Conservation (phyloP, 1,139 yeast species). For the Candida mesenterica region DNA sequence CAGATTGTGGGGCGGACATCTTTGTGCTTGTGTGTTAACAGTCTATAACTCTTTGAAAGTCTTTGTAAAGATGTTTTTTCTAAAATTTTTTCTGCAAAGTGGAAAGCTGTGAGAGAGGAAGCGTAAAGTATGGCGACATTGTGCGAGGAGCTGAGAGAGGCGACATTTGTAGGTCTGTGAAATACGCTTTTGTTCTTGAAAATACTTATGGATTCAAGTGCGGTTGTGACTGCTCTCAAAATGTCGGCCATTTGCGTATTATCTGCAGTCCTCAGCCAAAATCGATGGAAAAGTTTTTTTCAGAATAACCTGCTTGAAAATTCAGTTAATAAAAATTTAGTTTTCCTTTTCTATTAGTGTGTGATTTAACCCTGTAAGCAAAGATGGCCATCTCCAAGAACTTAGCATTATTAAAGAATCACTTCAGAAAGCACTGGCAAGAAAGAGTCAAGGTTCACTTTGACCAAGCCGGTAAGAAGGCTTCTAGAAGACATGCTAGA, state of each 20-base stretch:
- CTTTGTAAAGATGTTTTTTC: slow-evolving; percentile 9
- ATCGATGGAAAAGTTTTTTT: slow-evolving; percentile 9
- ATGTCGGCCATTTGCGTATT: too few species aligned
- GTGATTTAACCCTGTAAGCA: slow-evolving; percentile 12
- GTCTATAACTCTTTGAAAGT: slow-evolving; percentile 15
- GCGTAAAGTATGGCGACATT: too few species aligned
- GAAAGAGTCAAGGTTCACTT: slow-evolving; percentile 99
- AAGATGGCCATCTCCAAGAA: slow-evolving; percentile 93
- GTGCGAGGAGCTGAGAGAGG: too few species aligned
- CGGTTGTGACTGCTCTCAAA: too few species aligned
- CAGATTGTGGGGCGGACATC: slow-evolving; percentile 63
- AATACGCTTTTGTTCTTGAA: too few species aligned
- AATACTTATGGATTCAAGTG: too few species aligned
- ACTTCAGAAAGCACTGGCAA: slow-evolving; percentile 99
- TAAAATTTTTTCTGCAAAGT: slow-evolving; percentile 11
- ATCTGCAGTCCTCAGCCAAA: too few species aligned
- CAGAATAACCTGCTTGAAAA: slow-evolving; percentile 3
- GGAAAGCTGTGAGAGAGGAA: neutral
- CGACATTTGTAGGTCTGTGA: too few species aligned
- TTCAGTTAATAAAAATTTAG: slow-evolving; percentile 9
- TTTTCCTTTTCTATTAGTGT: slow-evolving; percentile 10
- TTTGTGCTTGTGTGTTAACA: slow-evolving; percentile 14
- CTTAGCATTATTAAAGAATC: slow-evolving; percentile 94
- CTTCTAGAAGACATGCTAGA: slow-evolving; percentile 93
- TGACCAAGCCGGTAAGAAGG: slow-evolving; percentile 99